Evolutionary conservation across 2,329 filamentous ascomycete species (phyloP).

Genomic region (Fusarium sterilihyphosum): DNA sequence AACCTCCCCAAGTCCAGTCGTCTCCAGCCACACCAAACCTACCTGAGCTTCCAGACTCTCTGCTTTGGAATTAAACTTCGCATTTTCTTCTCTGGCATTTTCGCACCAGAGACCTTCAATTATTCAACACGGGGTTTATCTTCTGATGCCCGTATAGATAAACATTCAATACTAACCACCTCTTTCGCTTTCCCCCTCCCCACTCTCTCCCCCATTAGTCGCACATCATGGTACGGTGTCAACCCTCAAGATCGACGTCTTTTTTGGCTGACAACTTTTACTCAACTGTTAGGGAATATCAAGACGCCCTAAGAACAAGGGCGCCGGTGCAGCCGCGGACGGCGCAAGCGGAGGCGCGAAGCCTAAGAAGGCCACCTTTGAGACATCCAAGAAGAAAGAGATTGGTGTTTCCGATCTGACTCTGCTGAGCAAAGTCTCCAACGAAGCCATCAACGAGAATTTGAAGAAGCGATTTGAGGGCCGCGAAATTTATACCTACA

Average conservation of each 20-base stretch:
- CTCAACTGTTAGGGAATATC: constrained; percentile 49
- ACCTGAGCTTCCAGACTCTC: constrained; percentile 35
- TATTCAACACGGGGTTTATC: constrained; percentile 14
- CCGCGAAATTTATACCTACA: constrained; percentile 99
- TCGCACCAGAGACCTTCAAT: constrained; percentile 15
- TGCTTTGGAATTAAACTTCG: constrained; percentile 37
- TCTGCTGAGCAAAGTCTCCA: constrained; percentile 96
- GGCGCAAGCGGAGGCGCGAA: constrained; percentile 61
- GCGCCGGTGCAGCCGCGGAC: constrained; percentile 52
- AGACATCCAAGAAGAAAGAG: constrained; percentile 98
- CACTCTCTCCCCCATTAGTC: constrained; percentile 28
- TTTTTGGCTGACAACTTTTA: constrained; percentile 25
- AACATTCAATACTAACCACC: constrained; percentile 23
- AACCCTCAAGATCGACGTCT: constrained; percentile 14
- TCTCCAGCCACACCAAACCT: constrained; percentile 44
- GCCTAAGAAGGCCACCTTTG: constrained; percentile 95
- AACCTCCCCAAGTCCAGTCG: constrained; percentile 25
- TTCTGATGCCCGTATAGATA: constrained; percentile 43
- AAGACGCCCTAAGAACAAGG: constrained; percentile 54
- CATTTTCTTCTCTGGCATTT: constrained; percentile 27
- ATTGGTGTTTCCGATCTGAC: constrained; percentile 98
- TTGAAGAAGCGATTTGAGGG: constrained; percentile 98
- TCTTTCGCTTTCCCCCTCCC: constrained; percentile 27
- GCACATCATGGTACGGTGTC: constrained; percentile 48
- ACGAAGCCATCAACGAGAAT: constrained; percentile 99